Evolutionary conservation across 139 green algal genomes (phyloP).

Genomic region (Limnomonas spitsbergensis): DNA sequence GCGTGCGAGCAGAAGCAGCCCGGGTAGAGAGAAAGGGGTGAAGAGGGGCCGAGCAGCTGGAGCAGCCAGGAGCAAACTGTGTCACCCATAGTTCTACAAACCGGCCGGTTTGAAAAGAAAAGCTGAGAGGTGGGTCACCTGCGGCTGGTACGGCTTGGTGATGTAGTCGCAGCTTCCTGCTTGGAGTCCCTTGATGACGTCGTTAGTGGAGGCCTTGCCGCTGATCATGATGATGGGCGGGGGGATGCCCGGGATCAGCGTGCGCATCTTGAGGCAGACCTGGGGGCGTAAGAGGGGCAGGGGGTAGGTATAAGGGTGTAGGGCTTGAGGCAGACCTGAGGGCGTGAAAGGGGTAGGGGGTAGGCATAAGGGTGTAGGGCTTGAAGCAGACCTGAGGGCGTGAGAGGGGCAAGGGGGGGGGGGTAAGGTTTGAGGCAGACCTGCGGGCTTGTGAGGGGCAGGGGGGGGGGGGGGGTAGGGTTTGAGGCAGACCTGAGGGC

Average conservation of each 20-base stretch:
- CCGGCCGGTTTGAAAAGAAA: neutral
- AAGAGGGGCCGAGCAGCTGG: too few species aligned
- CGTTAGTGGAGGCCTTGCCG: constrained; percentile 36
- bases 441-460: neutral
- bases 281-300: neutral
- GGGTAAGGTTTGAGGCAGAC: neutral
- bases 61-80: too few species aligned
- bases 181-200: constrained; percentile 46
- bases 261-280: constrained; percentile 45
- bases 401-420: neutral
- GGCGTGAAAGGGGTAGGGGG: neutral
- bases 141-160: constrained; percentile 42
- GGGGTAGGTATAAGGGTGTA: neutral
- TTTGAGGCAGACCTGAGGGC: neutral
- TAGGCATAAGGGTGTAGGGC: neutral
- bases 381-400: neutral
- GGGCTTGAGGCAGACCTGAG: neutral
- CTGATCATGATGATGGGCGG: constrained; percentile 52
- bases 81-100: too few species aligned
- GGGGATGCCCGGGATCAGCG: constrained; percentile 34
- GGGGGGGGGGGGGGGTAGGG: neutral
- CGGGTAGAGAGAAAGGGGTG: neutral
- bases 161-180: constrained; percentile 42
- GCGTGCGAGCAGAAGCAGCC: neutral
- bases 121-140: neutral